phyloP scores from a whole-genome alignment of 257 asterid genomes.

The Ligustrum vulgare region DNA sequence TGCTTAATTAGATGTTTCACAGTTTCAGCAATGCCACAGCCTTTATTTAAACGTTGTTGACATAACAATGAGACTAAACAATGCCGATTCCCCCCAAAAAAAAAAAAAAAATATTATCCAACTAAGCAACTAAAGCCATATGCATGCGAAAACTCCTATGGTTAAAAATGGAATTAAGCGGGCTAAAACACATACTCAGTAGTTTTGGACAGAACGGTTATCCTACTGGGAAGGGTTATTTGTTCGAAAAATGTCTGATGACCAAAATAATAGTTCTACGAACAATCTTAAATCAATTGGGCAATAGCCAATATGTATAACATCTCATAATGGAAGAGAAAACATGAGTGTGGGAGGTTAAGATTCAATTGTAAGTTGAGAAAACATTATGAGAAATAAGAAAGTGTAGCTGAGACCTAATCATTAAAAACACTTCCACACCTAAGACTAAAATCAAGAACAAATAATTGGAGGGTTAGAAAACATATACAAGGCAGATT shows the following conservation, averaged over 20 bases:
- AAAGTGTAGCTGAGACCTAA: conserved; percentile 10
- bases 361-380: background rate
- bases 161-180: conserved; percentile 4
- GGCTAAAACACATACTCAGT: background rate
- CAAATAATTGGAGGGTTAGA: conserved; percentile 10
- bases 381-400: conserved; percentile 2
- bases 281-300: background rate
- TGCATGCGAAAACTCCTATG: background rate
- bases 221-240: background rate
- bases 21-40: background rate
- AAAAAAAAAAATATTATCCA: background rate
- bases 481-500: conserved; percentile 21
- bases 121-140: background rate
- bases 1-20: background rate
- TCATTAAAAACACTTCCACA: conserved; percentile 21
- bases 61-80: background rate
- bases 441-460: conserved; percentile 17
- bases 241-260: background rate
- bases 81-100: background rate
- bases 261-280: background rate
- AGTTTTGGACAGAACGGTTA: background rate
- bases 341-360: conserved; percentile 1
- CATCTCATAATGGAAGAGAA: conserved; percentile 8
- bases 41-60: conserved; percentile 5
- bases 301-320: background rate